phyloP scores from a whole-genome alignment of 2,329 filamentous ascomycete species.

The Xylaria sp. region DNA sequence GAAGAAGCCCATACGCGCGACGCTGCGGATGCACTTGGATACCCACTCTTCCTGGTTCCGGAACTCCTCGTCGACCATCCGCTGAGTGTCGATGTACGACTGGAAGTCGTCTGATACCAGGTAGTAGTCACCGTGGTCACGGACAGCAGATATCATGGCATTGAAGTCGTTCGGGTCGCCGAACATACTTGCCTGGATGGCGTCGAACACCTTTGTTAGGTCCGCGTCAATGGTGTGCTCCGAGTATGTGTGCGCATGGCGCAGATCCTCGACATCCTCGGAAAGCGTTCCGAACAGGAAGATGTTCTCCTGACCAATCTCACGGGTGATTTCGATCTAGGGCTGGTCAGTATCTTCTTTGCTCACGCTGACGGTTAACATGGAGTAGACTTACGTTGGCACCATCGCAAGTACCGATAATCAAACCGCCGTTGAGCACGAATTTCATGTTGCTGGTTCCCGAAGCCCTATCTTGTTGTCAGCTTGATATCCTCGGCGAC shows the following conservation, averaged over 20 bases:
- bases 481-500: constrained; percentile 6
- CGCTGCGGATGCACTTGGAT: constrained; percentile 80
- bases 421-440: constrained; percentile 91
- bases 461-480: constrained; percentile 44
- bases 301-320: constrained; percentile 94
- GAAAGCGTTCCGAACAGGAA: constrained; percentile 96
- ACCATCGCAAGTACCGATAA: constrained; percentile 96
- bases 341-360: constrained; percentile 11
- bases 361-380: constrained; percentile 37
- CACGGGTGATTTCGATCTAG: constrained; percentile 90
- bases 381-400: constrained; percentile 68
- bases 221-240: constrained; percentile 70
- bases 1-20: constrained; percentile 96
- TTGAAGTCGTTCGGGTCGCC: constrained; percentile 73
- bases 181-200: constrained; percentile 75
- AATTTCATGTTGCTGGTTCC: constrained; percentile 99
- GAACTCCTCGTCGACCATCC: constrained; percentile 86
- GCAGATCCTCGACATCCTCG: constrained; percentile 94
- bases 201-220: constrained; percentile 74
- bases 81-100: constrained; percentile 87
- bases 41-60: constrained; percentile 89
- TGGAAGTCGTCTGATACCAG: constrained; percentile 96
- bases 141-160: constrained; percentile 78
- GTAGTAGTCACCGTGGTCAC: constrained; percentile 95
- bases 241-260: constrained; percentile 82